Percentiles rank a stretch among this genome's conserved stretches.
Conservation (phyloP, 2,329 filamentous ascomycete genomes). For the Scytalidium lignicola region DNA sequence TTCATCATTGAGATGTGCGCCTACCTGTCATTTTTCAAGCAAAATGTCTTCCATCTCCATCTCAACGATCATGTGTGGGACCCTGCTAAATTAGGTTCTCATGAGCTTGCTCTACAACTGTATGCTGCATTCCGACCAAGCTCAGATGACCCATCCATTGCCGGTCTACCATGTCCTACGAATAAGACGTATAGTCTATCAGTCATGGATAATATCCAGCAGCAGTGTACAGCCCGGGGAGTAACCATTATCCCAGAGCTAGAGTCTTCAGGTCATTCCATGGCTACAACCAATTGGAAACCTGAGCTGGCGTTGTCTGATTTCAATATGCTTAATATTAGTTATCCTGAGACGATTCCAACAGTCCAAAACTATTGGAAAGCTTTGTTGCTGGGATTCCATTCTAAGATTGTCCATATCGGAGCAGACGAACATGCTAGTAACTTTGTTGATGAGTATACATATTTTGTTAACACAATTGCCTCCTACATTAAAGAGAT, state of each 20-base stretch:
- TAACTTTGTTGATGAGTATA: slow-evolving; percentile 40
- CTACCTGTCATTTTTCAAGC: slow-evolving; percentile 55
- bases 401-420: slow-evolving; percentile 47
- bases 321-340: slow-evolving; percentile 46
- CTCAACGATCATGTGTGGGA: slow-evolving; percentile 50
- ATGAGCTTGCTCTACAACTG: slow-evolving; percentile 34
- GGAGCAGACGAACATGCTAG: slow-evolving; percentile 49
- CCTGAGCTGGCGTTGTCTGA: slow-evolving; percentile 44
- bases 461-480: slow-evolving; percentile 46
- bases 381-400: slow-evolving; percentile 48
- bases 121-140: slow-evolving; percentile 50
- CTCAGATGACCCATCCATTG: slow-evolving; percentile 41
- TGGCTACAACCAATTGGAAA: slow-evolving; percentile 52
- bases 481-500: slow-evolving; percentile 33
- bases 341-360: slow-evolving; percentile 46
- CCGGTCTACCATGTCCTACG: slow-evolving; percentile 40
- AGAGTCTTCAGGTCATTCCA: slow-evolving; percentile 50
- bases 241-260: slow-evolving; percentile 54
- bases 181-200: slow-evolving; percentile 49
- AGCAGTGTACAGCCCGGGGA: slow-evolving; percentile 44
- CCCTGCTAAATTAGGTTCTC: slow-evolving; percentile 39
- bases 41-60: slow-evolving; percentile 52
- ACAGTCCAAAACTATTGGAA: slow-evolving; percentile 46
- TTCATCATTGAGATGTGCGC: slow-evolving; percentile 51
- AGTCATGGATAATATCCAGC: slow-evolving; percentile 47